A percentile compares a stretch with the other conserved stretches of the same genome.
Conservation (phyloP, 345 rosid genomes). For the Iberis pinnata region DNA sequence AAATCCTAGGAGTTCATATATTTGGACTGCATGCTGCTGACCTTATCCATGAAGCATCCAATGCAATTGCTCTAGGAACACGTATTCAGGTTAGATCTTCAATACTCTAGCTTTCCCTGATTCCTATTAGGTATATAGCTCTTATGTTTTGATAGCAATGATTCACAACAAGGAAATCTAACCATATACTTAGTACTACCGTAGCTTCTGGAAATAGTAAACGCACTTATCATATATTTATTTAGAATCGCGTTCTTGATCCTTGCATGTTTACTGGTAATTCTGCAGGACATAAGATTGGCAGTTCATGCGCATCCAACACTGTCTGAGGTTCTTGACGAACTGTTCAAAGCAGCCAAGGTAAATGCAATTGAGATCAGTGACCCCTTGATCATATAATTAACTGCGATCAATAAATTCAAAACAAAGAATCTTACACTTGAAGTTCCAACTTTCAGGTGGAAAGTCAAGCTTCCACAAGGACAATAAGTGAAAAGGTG, state of each 20-base stretch:
- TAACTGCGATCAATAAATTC: neutral
- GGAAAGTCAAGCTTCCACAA: slow-evolving; percentile 13
- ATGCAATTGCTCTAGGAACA: slow-evolving; percentile 89
- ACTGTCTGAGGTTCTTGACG: slow-evolving; percentile 93
- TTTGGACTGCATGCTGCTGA: slow-evolving; percentile 98
- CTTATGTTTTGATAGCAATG: neutral
- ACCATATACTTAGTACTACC: neutral
- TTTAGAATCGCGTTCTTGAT: slow-evolving; percentile 13
- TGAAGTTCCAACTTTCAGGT: slow-evolving; percentile 27
- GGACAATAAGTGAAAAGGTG: slow-evolving; percentile 30
- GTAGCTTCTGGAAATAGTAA: neutral
- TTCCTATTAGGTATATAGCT: neutral
- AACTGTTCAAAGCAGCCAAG: slow-evolving; percentile 91
- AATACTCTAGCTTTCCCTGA: neutral
- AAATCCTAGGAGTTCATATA: slow-evolving; percentile 94
- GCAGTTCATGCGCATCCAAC: slow-evolving; percentile 99
- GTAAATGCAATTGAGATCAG: slow-evolving; percentile 33
- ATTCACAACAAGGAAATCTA: neutral
- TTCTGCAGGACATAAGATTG: slow-evolving; percentile 68
- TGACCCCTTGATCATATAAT: neutral
- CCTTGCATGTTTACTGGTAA: slow-evolving; percentile 15
- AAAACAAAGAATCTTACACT: neutral
- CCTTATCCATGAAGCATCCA: slow-evolving; percentile 98
- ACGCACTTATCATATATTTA: neutral
- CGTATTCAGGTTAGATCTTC: slow-evolving; percentile 51